These are phyloP conservation scores for Apiospora saccharicola DNA, from an alignment of 2,329 filamentous ascomycete genomes.

Conservation along the genomic window DNA sequence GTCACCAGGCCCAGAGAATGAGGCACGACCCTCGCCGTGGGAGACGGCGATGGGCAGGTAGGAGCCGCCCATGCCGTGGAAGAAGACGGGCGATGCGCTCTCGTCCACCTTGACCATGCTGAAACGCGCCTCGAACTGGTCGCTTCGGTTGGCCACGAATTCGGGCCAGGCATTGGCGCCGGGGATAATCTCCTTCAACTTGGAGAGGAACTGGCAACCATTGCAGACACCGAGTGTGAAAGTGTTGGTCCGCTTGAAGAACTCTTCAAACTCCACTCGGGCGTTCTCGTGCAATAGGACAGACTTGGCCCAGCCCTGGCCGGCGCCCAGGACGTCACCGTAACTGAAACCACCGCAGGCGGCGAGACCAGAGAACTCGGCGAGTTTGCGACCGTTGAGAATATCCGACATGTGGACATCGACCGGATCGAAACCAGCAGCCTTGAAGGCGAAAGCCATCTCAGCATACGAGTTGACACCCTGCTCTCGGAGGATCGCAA, in stretches of 20 bases:
- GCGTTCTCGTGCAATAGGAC: constrained; percentile 84
- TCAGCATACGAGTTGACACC: constrained; percentile 97
- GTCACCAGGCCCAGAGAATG: constrained; percentile 64
- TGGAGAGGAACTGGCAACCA: constrained; percentile 92
- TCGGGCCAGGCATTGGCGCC: constrained; percentile 85
- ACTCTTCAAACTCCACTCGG: constrained; percentile 79
- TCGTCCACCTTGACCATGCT: constrained; percentile 84
- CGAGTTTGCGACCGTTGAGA: constrained; percentile 78
- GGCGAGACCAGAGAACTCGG: constrained; percentile 85
- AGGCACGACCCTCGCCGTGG: constrained; percentile 88
- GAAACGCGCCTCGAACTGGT: constrained; percentile 90
- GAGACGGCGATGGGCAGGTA: constrained; percentile 86
- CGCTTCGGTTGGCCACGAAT: constrained; percentile 83
- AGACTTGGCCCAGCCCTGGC: constrained; percentile 94
- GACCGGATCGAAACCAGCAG: constrained; percentile 88
- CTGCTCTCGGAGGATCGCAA: constrained; percentile 94
- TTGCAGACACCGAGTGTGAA: constrained; percentile 97
- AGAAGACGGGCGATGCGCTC: constrained; percentile 75
- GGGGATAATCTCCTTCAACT: constrained; percentile 84
- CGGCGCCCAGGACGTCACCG: constrained; percentile 83
- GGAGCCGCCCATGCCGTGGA: constrained; percentile 86
- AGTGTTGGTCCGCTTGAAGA: constrained; percentile 88
- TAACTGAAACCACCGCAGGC: constrained; percentile 98
- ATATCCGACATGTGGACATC: constrained; percentile 98
- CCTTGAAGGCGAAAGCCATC: constrained; percentile 95